Base-by-base conservation (phyloP, 441 rosid species). In the Adansonia gregorii region DNA sequence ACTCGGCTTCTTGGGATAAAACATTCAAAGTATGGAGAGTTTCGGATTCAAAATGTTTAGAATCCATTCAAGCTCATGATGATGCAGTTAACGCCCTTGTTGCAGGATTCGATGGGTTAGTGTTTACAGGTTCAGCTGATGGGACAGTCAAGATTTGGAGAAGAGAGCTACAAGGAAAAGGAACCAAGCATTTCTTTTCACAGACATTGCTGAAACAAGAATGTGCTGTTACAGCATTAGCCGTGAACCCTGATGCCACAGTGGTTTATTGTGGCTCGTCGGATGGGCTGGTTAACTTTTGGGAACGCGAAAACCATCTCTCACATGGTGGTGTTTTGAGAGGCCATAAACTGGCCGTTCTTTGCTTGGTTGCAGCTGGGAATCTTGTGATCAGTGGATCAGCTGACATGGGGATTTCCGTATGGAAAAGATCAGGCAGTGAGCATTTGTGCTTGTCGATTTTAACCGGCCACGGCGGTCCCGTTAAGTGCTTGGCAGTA, bases 131-230 rank as follows among this genome's bases (percentile, higher is more conserved):
- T 0, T 92, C 99, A 1, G 98, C 98, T 0, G 98, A 95, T 12
- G 99, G 99, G 0, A 88, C 89, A 0, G 92, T 95, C 1, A 95
- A 95, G 73, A 96, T 92, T 2, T 93, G 99, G 98, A 82, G 98
- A 72, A 83, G 99, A 73, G 99, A 95, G 72, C 60, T 85, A 39
- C 97, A 89, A 76, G 99, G 95, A 5, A 95, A 88, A 74, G 96
- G 94, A 20, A 95, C 98, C 8, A 95, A 90, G 66, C 99, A 95
- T 71, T 91, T 86, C 84, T 92, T 92, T 78, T 95, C 97, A 0
- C 92, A 95, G 51, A 91, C 91, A 52, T 74, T 93, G 48, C 60
- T 95, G 66, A 93, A 93, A 82, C 97, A 95, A 82, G 98, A 92
- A 46, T 89, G 90, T 17, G 97, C 98, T 0, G 88, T 93, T 9